Evolutionary conservation across 345 rosid species (phyloP).

Genomic region (Syzygium jambos): DNA sequence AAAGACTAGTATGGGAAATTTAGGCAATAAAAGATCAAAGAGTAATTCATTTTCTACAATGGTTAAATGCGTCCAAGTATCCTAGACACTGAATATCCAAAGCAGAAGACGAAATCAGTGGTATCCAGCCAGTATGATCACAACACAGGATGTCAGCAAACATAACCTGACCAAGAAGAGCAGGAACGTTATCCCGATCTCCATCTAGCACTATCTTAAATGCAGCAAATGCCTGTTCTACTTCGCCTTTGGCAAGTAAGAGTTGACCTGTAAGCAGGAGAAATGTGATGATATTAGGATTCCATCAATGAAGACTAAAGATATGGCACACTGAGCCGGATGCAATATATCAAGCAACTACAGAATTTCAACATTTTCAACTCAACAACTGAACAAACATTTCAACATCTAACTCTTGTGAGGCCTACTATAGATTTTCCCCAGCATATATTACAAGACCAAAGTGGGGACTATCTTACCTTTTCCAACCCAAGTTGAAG

Average conservation of each 20-base stretch:
- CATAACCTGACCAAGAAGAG: constrained; percentile 95
- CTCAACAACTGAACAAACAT: neutral
- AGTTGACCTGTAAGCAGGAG: constrained; percentile 64
- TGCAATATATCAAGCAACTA: neutral
- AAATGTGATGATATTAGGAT: neutral
- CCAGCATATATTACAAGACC: neutral
- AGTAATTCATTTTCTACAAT: neutral
- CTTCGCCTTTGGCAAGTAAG: constrained; percentile 88
- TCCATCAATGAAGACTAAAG: neutral
- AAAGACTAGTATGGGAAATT: neutral
- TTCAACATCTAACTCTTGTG: neutral
- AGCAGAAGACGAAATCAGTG: neutral
- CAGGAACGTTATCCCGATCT: constrained; percentile 76
- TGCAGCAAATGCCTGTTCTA: constrained; percentile 85
- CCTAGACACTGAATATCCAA: neutral
- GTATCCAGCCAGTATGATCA: neutral
- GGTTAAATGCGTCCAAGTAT: neutral
- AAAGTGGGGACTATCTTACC: constrained; percentile 23
- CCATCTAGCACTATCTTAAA: constrained; percentile 81
- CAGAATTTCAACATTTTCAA: neutral
- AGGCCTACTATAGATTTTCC: neutral
- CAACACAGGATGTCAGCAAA: neutral
- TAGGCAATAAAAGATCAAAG: neutral
- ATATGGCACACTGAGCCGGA: neutral
- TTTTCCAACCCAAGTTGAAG: constrained; percentile 99